Base-by-base conservation (phyloP, 768 basidiomycete genomes). In the Tricholoma bakamatsutake region DNA sequence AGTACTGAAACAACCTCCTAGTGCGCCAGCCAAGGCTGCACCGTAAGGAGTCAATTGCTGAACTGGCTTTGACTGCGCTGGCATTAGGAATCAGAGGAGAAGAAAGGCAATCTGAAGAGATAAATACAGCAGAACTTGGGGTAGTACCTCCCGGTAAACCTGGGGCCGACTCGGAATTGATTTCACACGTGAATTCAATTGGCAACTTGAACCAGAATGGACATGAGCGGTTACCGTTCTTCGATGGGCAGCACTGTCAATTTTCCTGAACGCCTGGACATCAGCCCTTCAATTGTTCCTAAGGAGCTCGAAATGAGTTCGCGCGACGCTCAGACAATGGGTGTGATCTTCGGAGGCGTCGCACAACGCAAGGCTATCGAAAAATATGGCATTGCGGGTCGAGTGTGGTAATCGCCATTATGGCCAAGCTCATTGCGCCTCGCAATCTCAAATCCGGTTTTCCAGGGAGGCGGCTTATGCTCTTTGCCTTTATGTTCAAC, bases 1-100 rank as follows among this genome's bases (percentile, higher is more conserved):
- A 62, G 91, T 92, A 59, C 88, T 87, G 71, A 97, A 92, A 67
- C 94, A 93, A 24, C 89, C 94, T 47, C 95, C 93, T 15, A 98
- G 78, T 7, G 96, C 96, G 3, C 96, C 95, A 43, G 93, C 92
- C 54, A 98, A 76, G 1, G 96, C 96, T 59, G 88, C 83, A 1
- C 89, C 93, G 62, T 94, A 85, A 0, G 95, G 90, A 0, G 93
- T 93, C 34, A 97, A 75, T 64, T 83, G 77, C 62, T 83, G 79
- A 10, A 77, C 71, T n/a, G 82, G 81, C 64, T 84, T 80, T 21
- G 78, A 80, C 69, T 81, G 79, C 6, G 67, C 71, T 54, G 79
- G 65, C 81, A 81, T 82, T 60, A 55, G 33, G 12, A 27, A 45
- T 45, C 8, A n/a, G 37, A 39, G 1, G 18, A 37, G 50, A 33